A percentile compares a stretch with the other conserved stretches of the same genome.
Evolutionary conservation across 768 basidiomycete genomes (phyloP).

Genomic region (Phaffia australis): DNA sequence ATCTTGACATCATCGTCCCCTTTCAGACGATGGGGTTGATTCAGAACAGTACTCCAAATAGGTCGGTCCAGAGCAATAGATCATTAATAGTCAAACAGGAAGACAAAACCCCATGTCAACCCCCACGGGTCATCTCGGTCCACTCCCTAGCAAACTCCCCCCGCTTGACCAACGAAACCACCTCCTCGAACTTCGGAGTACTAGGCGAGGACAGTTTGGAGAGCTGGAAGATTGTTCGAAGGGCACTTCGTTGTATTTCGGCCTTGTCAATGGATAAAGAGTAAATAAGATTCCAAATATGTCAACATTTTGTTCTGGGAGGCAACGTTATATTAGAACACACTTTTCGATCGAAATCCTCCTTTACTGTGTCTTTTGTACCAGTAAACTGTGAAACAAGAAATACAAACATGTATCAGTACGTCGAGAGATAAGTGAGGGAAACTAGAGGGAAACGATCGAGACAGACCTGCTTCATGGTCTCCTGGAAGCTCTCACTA

Average conservation of each 20-base stretch:
- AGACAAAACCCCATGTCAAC: too few species aligned
- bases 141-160: constrained; percentile 10
- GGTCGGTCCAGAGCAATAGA: too few species aligned
- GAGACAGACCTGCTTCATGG: constrained; percentile 14
- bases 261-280: constrained; percentile 46
- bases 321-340: background rate
- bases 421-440: too few species aligned
- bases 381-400: constrained; percentile 4
- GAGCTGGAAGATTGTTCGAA: constrained; percentile 76
- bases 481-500: constrained; percentile 46
- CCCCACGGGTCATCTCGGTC: background rate
- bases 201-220: constrained; percentile 59
- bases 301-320: background rate
- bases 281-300: background rate
- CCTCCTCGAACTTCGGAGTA: constrained; percentile 33
- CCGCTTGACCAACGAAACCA: constrained; percentile 3
- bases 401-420: background rate
- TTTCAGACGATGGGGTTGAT: too few species aligned
- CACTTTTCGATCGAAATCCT: constrained; percentile 24
- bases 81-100: too few species aligned
- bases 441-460: background rate
- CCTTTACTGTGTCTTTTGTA: constrained; percentile 24
- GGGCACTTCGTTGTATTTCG: constrained; percentile 79
- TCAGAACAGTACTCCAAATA: too few species aligned
- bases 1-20: too few species aligned